Conservation (phyloP, 2,329 filamentous ascomycete genomes). For the Penicillium sp. region DNA sequence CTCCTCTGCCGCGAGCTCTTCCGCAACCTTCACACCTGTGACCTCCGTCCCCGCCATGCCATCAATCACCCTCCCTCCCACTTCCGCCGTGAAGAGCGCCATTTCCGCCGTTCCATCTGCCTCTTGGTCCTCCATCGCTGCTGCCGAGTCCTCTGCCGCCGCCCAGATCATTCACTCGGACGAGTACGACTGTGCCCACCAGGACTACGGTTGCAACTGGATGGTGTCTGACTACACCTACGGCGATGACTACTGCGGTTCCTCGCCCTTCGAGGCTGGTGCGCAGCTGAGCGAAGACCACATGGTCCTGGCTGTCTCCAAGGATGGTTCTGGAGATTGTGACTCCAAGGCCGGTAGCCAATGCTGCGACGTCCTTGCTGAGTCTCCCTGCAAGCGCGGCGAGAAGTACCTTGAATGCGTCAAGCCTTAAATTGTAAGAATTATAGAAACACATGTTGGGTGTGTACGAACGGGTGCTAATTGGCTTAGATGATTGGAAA, state of each 20-base stretch:
- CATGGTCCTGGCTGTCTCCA: conserved; percentile 7
- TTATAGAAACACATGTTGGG: too few species aligned
- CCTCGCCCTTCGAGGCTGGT: conserved; percentile 5
- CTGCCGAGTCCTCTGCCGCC: too few species aligned
- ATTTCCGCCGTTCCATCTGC: too few species aligned
- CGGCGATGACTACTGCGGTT: conserved; percentile 9
- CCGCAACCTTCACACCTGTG: too few species aligned
- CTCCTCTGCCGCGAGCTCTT: too few species aligned
- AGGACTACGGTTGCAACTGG: conserved; percentile 10
- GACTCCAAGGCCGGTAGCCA: not conserved
- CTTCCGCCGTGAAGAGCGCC: too few species aligned
- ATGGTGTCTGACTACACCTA: conserved; percentile 8
- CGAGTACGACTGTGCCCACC: conserved; percentile 12
- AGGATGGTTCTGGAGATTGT: conserved; percentile 9
- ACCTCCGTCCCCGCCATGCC: too few species aligned
- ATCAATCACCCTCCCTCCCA: too few species aligned
- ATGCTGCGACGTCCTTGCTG: conserved; percentile 10
- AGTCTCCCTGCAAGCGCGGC: conserved; percentile 7
- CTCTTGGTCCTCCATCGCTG: too few species aligned
- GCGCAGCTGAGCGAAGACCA: conserved; percentile 2
- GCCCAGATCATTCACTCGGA: not conserved
- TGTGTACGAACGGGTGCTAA: too few species aligned
- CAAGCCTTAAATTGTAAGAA: not conserved
- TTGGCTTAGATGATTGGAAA: too few species aligned
- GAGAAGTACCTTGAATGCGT: conserved; percentile 13